phyloP scores from a whole-genome alignment of 495 filamentous ascomycete genomes.

The Trypethelium eluteriae region DNA sequence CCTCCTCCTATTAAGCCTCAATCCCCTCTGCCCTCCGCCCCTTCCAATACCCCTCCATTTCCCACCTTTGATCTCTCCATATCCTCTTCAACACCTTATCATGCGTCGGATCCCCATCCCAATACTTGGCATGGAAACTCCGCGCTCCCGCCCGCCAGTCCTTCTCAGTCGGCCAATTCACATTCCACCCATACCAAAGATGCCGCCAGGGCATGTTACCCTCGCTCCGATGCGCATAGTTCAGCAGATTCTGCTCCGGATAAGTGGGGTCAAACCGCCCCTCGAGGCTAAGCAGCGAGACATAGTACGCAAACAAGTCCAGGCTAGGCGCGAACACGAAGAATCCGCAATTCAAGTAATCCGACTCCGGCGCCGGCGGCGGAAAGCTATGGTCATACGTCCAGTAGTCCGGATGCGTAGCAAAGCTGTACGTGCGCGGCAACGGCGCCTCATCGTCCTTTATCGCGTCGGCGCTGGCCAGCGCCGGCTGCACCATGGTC shows the following conservation, averaged over 20 bases:
- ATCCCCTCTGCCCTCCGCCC: conserved; percentile 12
- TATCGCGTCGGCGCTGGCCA: conserved; percentile 9
- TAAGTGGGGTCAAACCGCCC: conserved; percentile 19
- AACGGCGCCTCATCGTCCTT: conserved; percentile 23
- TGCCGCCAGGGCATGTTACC: conserved; percentile 28
- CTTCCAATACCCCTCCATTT: conserved; percentile 28
- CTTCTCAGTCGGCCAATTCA: conserved; percentile 26
- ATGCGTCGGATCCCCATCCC: conserved; percentile 26
- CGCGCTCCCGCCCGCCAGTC: conserved; percentile 25
- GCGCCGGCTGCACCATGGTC: conserved; percentile 20
- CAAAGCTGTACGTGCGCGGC: conserved; percentile 27
- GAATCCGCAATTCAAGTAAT: conserved; percentile 27
- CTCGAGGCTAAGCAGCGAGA: conserved; percentile 17
- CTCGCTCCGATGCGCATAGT: conserved; percentile 25
- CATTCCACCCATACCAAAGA: conserved; percentile 30
- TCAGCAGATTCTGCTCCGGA: conserved; percentile 25
- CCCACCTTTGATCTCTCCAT: conserved; percentile 25
- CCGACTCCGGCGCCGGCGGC: conserved; percentile 13
- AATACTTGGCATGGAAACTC: conserved; percentile 28
- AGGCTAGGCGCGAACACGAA: conserved; percentile 23
- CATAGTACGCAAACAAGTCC: conserved; percentile 25
- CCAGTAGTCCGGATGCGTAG: conserved; percentile 19
- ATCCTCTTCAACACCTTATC: conserved; percentile 27
- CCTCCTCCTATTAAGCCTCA: background rate
- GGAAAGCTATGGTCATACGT: conserved; percentile 24